A percentile compares a stretch with the other conserved stretches of the same genome.
Evolutionary conservation across 2,329 filamentous ascomycete genomes (phyloP).

Genomic region (Pestalotiopsis sp.): DNA sequence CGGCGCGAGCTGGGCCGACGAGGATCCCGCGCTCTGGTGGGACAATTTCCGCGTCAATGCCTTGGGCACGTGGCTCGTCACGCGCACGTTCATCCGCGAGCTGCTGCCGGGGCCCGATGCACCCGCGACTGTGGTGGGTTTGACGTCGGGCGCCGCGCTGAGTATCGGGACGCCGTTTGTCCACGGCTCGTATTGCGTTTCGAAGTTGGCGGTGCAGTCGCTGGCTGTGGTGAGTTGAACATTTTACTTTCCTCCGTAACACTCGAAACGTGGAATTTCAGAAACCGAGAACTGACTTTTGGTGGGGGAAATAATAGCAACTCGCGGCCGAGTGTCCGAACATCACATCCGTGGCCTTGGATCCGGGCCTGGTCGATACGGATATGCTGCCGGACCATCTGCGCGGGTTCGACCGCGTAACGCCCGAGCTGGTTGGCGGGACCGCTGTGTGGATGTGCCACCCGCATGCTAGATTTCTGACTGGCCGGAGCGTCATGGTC

Average conservation of each 20-base stretch:
- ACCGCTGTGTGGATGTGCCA: conserved; percentile 33
- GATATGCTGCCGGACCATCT: conserved; percentile 30
- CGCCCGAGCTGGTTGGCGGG: conserved; percentile 43
- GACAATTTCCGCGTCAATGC: conserved; percentile 44
- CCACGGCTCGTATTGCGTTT: conserved; percentile 32
- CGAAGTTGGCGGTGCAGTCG: conserved; percentile 36
- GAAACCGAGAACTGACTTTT: too few relatives aligned
- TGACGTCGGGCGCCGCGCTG: conserved; percentile 26
- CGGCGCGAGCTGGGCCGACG: conserved; percentile 12
- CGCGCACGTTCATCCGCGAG: conserved; percentile 24
- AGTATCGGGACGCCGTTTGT: conserved; percentile 17
- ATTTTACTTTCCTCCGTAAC: too few relatives aligned
- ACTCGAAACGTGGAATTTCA: too few relatives aligned
- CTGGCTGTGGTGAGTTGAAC: conserved; percentile 25
- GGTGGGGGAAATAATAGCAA: conserved; percentile 10
- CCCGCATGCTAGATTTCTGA: conserved; percentile 35
- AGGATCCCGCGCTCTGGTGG: conserved; percentile 19
- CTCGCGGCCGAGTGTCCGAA: conserved; percentile 35
- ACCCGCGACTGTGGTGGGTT: conserved; percentile 29
- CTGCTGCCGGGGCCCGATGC: neutral
- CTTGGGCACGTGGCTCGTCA: conserved; percentile 39
- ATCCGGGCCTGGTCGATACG: conserved; percentile 38
- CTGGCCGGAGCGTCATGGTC: conserved; percentile 33
- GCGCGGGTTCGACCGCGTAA: conserved; percentile 43
- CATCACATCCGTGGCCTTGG: conserved; percentile 33